Evolutionary conservation across 257 asterid genomes (phyloP), one percentile per base, ranked within the genome.

Genomic region (Scutellaria barbata): DNA sequence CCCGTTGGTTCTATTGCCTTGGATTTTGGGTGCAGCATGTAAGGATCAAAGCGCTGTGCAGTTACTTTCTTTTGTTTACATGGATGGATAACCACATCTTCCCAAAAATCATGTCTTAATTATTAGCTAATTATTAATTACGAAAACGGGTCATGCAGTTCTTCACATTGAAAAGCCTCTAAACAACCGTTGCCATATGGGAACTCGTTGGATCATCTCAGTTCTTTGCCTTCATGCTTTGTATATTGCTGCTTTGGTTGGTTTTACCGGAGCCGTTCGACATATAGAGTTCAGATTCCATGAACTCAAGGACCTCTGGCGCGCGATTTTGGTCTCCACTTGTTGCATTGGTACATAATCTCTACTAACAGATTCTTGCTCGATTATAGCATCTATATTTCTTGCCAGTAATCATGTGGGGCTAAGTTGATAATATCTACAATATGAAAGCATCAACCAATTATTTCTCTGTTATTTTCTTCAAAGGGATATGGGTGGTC

Each of bases 291-390:
- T 90, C 78, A 85, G 94, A 80, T 90, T 90, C 84, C 89, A 85
- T 13, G 97, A 90, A 80, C 86, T 88, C 73, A 90, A 90, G 82
- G 96, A 86, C 72, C 96, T 91, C 57, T 87, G 96, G 96, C 88
- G 95, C 12, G 97, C 96, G 60, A 83, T 87, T 63, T 80, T 91
- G 51, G 90, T 89, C 45, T 80, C 92, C 59, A 30, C 80, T 69
- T 84, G 80, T 81, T 81, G 85, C 85, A 79, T 91, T 48, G 97
- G 97, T 91, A 84, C 48, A 51, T 73, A 60, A 66, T 66, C 8
- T 66, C 71, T 39, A 43, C 40, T n/a, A n/a, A n/a, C n/a, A n/a
- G 25, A 5, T 17, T 22, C 8, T 25, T 5, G 2, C 42, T 25
- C n/a, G 22, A 41, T 63, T 52, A 7, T 14, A 52, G 2, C 50